Percentiles rank a stretch among this genome's conserved stretches.
phyloP scores from a whole-genome alignment of 2,329 filamentous ascomycete species.

The Emericellopsis cladophorae region DNA sequence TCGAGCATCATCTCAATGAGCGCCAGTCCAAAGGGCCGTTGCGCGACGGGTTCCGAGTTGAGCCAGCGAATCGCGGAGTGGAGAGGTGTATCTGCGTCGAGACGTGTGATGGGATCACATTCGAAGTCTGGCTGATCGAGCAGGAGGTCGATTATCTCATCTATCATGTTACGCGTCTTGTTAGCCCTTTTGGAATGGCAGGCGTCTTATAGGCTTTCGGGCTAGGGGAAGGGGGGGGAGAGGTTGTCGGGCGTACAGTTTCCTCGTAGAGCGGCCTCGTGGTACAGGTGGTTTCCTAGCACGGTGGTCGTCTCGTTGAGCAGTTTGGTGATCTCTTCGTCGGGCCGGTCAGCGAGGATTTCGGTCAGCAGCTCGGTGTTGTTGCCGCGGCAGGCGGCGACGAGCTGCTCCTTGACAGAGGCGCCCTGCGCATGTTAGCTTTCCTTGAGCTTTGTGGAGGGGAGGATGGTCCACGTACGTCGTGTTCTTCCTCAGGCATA shows the following conservation, averaged over 20 bases:
- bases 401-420: slow-evolving; percentile 69
- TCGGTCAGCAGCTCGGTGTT: slow-evolving; percentile 76
- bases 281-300: slow-evolving; percentile 78
- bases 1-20: slow-evolving; percentile 74
- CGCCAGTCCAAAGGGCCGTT: slow-evolving; percentile 50
- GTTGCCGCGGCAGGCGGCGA: slow-evolving; percentile 89
- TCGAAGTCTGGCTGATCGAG: slow-evolving; percentile 77
- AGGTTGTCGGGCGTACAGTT: slow-evolving; percentile 54
- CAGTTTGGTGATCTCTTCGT: slow-evolving; percentile 57
- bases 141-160: slow-evolving; percentile 70
- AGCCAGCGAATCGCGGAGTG: slow-evolving; percentile 69
- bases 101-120: slow-evolving; percentile 63
- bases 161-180: slow-evolving; percentile 21
- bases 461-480: slow-evolving; percentile 10
- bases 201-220: no score
- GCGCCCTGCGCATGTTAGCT: slow-evolving; percentile 44
- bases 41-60: slow-evolving; percentile 51
- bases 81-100: slow-evolving; percentile 66
- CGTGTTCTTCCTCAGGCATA: slow-evolving; percentile 22
- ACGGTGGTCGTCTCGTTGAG: slow-evolving; percentile 80
- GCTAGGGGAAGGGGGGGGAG: neutral
- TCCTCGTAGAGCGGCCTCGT: slow-evolving; percentile 75
- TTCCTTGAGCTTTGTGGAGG: neutral
- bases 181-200: neutral
- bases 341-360: slow-evolving; percentile 49